Conservation (phyloP, 495 filamentous ascomycete genomes). For the Neurospora pannonica region DNA sequence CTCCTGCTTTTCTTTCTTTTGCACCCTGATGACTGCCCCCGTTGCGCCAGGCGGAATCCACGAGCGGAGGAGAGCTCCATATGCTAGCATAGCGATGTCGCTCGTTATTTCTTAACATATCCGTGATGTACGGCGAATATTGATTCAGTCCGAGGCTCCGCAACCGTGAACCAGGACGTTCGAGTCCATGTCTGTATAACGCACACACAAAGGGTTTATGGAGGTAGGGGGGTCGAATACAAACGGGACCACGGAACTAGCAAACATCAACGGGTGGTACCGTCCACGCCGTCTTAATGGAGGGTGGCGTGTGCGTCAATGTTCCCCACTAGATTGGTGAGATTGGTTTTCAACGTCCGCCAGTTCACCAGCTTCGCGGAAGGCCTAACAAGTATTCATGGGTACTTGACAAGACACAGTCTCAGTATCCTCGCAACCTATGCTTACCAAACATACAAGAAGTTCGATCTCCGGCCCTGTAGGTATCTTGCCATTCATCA, state of each 20-base stretch:
- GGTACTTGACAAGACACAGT: not conserved
- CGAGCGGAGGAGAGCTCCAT: not conserved
- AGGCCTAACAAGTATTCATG: not conserved
- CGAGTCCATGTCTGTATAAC: slow-evolving; percentile 6
- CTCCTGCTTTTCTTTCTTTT: slow-evolving; percentile 2
- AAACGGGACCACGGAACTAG: slow-evolving; percentile 8
- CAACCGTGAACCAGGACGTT: slow-evolving; percentile 12
- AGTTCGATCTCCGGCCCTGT: not conserved
- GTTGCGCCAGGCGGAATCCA: slow-evolving; percentile 6
- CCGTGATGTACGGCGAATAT: slow-evolving; percentile 14
- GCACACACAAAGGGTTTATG: slow-evolving; percentile 1
- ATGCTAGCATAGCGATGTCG: slow-evolving; percentile 12
- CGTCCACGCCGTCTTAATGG: not conserved
- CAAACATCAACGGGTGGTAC: slow-evolving; percentile 5
- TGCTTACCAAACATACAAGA: not conserved
- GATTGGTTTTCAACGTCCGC: not conserved
- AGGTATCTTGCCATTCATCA: not conserved
- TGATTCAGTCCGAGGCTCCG: slow-evolving; percentile 17
- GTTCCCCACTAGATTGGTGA: not conserved
- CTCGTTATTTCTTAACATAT: slow-evolving; percentile 11
- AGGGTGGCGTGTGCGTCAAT: not conserved
- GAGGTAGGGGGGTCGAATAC: slow-evolving; percentile 1
- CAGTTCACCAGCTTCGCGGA: not conserved
- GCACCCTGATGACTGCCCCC: slow-evolving; percentile 4
- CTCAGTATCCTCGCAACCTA: not conserved